These are phyloP conservation scores for Dioscorea dumetorum DNA, from an alignment of 106 monocot species.

Conservation along the genomic window DNA sequence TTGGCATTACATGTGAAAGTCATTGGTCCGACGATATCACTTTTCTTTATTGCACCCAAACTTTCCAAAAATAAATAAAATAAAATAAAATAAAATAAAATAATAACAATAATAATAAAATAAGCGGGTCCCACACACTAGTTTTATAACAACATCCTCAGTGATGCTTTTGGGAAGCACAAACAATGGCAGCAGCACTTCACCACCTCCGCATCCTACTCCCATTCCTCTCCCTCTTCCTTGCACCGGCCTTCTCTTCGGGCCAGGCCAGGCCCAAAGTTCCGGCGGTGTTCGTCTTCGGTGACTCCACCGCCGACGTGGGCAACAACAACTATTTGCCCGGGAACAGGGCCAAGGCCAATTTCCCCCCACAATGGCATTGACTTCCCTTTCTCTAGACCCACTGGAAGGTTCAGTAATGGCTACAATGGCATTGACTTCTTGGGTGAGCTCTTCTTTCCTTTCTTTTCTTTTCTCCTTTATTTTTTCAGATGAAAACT, in stretches of 20 bases:
- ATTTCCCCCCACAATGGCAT: slow-evolving; percentile 62
- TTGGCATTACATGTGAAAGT: too few species aligned
- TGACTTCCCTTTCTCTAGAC: slow-evolving; percentile 44
- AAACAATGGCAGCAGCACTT: neutral
- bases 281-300: slow-evolving; percentile 61
- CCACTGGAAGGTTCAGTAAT: slow-evolving; percentile 72
- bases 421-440: slow-evolving; percentile 67
- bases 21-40: too few species aligned
- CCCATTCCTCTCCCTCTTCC: neutral
- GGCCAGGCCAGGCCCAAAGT: slow-evolving; percentile 6
- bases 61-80: too few species aligned
- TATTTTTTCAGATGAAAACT: neutral
- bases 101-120: too few species aligned
- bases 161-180: too few species aligned
- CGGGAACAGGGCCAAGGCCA: slow-evolving; percentile 34
- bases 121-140: too few species aligned
- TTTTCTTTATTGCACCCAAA: too few species aligned
- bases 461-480: neutral
- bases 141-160: too few species aligned
- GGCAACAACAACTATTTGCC: slow-evolving; percentile 67
- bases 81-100: too few species aligned
- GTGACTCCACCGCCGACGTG: slow-evolving; percentile 68
- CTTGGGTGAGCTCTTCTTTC: slow-evolving; percentile 24
- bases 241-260: neutral
- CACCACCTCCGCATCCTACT: neutral